A percentile compares a stretch with the other conserved stretches of the same genome.
phyloP scores from a whole-genome alignment of 768 basidiomycete species.

The Wakefieldia striispora region DNA sequence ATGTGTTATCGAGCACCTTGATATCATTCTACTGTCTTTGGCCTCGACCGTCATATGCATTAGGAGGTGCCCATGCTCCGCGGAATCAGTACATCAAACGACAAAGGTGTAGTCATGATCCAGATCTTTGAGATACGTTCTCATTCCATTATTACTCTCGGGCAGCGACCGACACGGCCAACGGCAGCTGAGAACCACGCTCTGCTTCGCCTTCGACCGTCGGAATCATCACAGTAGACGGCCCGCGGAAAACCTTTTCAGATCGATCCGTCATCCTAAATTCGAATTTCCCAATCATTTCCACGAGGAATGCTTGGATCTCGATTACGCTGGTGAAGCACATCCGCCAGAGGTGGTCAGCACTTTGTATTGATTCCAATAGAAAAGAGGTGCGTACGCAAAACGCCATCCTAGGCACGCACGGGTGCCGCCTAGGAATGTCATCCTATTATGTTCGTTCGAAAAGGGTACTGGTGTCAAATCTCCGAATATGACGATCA shows the following conservation, averaged over 20 bases:
- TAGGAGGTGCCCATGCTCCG: background rate
- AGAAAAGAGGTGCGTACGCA: conserved; percentile 17
- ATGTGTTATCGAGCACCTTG: background rate
- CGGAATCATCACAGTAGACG: conserved; percentile 34
- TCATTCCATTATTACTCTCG: background rate
- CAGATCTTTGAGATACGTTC: background rate
- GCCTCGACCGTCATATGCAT: too few species aligned
- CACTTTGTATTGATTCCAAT: background rate
- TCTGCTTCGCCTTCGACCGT: conserved; percentile 32
- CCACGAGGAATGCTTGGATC: conserved; percentile 58
- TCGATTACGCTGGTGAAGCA: conserved; percentile 39
- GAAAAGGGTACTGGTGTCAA: background rate
- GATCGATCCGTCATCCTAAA: conserved; percentile 36
- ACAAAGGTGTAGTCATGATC: background rate
- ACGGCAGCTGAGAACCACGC: conserved; percentile 33
- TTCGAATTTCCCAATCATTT: conserved; percentile 53
- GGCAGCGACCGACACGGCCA: conserved; percentile 24
- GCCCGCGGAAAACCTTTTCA: conserved; percentile 28
- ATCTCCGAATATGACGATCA: background rate
- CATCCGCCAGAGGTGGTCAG: background rate
- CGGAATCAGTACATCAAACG: background rate
- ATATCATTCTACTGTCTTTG: too few species aligned
- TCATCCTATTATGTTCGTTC: conserved; percentile 22
- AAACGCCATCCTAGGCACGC: conserved; percentile 34
- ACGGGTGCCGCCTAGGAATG: conserved; percentile 25